Evolutionary conservation across 2,329 filamentous ascomycete species (phyloP).

Genomic region (Penicillium palitans): DNA sequence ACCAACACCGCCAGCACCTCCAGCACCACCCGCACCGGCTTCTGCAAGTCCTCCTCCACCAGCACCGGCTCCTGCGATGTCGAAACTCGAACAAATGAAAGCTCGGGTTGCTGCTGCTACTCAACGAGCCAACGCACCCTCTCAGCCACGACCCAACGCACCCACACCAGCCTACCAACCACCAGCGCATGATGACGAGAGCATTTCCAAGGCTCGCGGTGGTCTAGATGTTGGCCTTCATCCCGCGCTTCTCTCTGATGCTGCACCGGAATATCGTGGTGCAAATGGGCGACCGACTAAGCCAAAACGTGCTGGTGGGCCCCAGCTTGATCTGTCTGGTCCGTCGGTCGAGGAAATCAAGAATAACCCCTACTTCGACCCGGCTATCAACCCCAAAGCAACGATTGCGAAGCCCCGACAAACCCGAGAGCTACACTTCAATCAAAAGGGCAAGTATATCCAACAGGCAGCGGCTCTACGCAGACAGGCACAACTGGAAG

Average conservation of each 20-base stretch:
- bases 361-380: conserved; percentile 82
- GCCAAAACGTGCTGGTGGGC: conserved; percentile 54
- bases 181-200: conserved; percentile 51
- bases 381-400: conserved; percentile 62
- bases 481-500: conserved; percentile 83
- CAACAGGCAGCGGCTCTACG: conserved; percentile 87
- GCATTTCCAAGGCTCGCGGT: conserved; percentile 56
- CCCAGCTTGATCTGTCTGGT: conserved; percentile 55
- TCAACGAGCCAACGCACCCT: conserved; percentile 45
- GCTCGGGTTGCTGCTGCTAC: conserved; percentile 77
- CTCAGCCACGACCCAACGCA: conserved; percentile 48
- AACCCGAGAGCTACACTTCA: conserved; percentile 79
- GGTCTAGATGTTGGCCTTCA: conserved; percentile 75
- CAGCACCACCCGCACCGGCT: conserved; percentile 27
- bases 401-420: conserved; percentile 62
- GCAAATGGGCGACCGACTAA: conserved; percentile 48
- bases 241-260: conserved; percentile 65
- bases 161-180: conserved; percentile 41
- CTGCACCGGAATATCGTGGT: conserved; percentile 46
- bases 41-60: conserved; percentile 40
- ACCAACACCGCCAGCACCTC: conserved; percentile 20
- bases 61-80: conserved; percentile 51
- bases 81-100: conserved; percentile 74
- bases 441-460: conserved; percentile 96
- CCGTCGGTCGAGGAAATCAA: conserved; percentile 59